Conservation (phyloP, 2,329 filamentous ascomycete species). For the Tolypocladium pustulatum region DNA sequence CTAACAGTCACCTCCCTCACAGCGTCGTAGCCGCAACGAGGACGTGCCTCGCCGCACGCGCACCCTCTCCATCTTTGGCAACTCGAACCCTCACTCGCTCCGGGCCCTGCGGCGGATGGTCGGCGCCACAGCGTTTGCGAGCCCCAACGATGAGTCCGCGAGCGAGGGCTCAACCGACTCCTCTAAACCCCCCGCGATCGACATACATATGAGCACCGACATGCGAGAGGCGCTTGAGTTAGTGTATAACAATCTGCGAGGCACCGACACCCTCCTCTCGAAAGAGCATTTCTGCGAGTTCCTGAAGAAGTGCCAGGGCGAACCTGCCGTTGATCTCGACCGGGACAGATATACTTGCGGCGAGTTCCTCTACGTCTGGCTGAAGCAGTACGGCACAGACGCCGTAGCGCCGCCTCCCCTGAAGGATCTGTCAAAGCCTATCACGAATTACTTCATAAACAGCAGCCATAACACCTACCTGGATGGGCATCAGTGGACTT, state of each 20-base stretch:
- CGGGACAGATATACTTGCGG: constrained; percentile 33
- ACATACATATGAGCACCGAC: constrained; percentile 34
- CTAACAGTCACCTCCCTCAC: not conserved
- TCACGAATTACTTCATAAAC: constrained; percentile 88
- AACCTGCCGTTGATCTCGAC: constrained; percentile 21
- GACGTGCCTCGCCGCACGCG: constrained; percentile 19
- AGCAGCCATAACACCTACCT: constrained; percentile 94
- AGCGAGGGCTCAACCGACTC: constrained; percentile 10
- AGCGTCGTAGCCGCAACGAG: constrained; percentile 9
- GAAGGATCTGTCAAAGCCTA: constrained; percentile 54
- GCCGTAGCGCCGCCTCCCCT: constrained; percentile 32
- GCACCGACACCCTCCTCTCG: constrained; percentile 17
- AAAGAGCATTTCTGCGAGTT: constrained; percentile 34
- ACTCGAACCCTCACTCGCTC: constrained; percentile 19
- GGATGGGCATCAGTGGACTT: constrained; percentile 74
- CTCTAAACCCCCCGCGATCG: constrained; percentile 7
- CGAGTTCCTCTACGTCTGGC: constrained; percentile 41
- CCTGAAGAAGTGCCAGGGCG: constrained; percentile 38
- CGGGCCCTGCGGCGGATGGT: constrained; percentile 21
- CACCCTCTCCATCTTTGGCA: constrained; percentile 29
- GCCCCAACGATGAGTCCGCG: constrained; percentile 13
- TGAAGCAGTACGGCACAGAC: constrained; percentile 29
- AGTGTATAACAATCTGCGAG: constrained; percentile 36
- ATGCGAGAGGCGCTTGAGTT: constrained; percentile 37
- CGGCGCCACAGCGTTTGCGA: constrained; percentile 17